Percentiles rank a stretch among this genome's conserved stretches.
These are phyloP conservation scores for Sphagnurus paluster DNA, from an alignment of 1,284 basidiomycete genomes.

Conservation along the genomic window DNA sequence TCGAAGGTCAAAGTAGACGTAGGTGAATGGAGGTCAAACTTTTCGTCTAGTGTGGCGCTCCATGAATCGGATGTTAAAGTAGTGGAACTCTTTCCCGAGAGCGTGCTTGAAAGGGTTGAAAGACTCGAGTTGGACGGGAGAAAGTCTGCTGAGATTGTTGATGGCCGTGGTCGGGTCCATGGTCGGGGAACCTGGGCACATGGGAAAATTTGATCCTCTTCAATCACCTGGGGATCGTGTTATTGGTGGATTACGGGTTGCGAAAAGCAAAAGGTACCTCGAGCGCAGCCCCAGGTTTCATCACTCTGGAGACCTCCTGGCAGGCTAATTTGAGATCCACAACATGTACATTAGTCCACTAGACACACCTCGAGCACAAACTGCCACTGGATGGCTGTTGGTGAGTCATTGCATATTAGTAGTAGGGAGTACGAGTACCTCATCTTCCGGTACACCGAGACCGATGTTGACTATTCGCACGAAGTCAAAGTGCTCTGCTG, in stretches of 20 bases:
- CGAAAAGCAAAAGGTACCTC: slow-evolving; percentile 45
- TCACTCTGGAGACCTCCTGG: slow-evolving; percentile 65
- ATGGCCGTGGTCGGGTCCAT: slow-evolving; percentile 12
- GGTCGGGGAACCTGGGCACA: slow-evolving; percentile 33
- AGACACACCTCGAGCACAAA: slow-evolving; percentile 47
- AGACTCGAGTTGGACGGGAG: slow-evolving; percentile 15
- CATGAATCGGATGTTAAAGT: slow-evolving; percentile 24
- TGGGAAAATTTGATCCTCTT: slow-evolving; percentile 74
- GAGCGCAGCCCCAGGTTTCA: slow-evolving; percentile 59
- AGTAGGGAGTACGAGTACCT: slow-evolving; percentile 39
- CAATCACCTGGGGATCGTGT: slow-evolving; percentile 51
- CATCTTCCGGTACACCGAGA: slow-evolving; percentile 69
- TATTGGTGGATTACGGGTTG: slow-evolving; percentile 7
- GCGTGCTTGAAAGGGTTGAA: slow-evolving; percentile 20
- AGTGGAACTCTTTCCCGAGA: slow-evolving; percentile 23
- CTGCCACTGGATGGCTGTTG: slow-evolving; percentile 41
- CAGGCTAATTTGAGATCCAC: slow-evolving; percentile 7
- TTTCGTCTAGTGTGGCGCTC: slow-evolving; percentile 20
- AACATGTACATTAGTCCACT: slow-evolving; percentile 5
- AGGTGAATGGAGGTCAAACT: slow-evolving; percentile 14
- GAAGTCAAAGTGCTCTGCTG: slow-evolving; percentile 56
- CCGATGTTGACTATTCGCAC: slow-evolving; percentile 64
- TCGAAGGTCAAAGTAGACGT: slow-evolving; percentile 15
- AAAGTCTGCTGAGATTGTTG: slow-evolving; percentile 18
- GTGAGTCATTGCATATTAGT: slow-evolving; percentile 7